Evolutionary conservation across 148 eudicot genomes (phyloP).

Genomic region (Rhododendron henanense): DNA sequence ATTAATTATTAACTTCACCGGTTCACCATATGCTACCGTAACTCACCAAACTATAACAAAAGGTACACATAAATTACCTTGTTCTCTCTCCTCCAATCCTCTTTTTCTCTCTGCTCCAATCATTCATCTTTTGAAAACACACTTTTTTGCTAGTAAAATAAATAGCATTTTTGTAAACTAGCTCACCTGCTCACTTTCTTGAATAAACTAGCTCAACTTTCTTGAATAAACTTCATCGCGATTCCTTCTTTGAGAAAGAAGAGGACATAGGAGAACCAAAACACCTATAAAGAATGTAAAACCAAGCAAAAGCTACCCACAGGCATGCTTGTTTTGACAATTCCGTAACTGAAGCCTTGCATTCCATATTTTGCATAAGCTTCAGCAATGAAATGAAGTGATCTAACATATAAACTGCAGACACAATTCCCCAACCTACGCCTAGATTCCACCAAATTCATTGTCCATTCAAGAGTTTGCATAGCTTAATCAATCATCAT

Average conservation of each 20-base stretch:
- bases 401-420: neutral
- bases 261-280: neutral
- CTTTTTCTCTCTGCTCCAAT: too few species aligned
- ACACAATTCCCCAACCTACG: neutral
- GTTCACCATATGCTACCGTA: too few species aligned
- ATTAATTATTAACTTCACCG: too few species aligned
- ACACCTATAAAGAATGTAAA: neutral
- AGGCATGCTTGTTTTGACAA: neutral
- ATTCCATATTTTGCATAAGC: neutral
- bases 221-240: neutral
- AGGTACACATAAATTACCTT: too few species aligned
- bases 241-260: too few species aligned
- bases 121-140: too few species aligned
- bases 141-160: too few species aligned
- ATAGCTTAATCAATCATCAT: neutral
- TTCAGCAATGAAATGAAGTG: neutral
- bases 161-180: neutral
- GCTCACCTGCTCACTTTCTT: neutral
- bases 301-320: neutral
- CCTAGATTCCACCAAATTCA: neutral
- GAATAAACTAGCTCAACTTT: neutral
- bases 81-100: too few species aligned
- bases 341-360: neutral
- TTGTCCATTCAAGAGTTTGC: neutral
- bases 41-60: too few species aligned